Evolutionary conservation across 768 basidiomycete genomes (phyloP).

Genomic region (Boletus reticuloceps): DNA sequence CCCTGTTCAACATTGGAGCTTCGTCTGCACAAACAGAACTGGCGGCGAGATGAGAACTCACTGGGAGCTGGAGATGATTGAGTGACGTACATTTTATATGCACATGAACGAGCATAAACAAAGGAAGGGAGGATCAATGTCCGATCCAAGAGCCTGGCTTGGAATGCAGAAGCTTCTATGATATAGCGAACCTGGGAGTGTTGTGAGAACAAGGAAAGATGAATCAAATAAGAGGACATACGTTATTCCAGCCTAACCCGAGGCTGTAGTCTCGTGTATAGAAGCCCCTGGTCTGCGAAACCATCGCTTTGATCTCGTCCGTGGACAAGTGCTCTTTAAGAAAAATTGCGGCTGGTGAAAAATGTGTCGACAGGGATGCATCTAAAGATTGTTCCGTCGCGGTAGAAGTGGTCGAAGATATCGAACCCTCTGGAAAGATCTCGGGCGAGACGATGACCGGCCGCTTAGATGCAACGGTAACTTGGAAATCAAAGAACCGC

Average conservation of each 20-base stretch:
- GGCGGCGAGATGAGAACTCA: background rate
- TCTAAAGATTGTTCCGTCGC: background rate
- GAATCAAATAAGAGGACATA: slow-evolving; percentile 9
- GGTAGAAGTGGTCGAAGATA: background rate
- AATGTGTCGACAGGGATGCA: background rate
- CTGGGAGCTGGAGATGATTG: background rate
- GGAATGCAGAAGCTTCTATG: slow-evolving; percentile 39
- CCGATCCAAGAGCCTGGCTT: slow-evolving; percentile 39
- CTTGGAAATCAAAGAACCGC: slow-evolving; percentile 10
- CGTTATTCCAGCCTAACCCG: slow-evolving; percentile 48
- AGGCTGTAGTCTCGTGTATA: slow-evolving; percentile 42
- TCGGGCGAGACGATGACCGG: slow-evolving; percentile 3
- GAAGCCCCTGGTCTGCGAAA: slow-evolving; percentile 38
- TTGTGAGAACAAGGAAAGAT: background rate
- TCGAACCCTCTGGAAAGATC: background rate
- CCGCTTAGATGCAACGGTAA: slow-evolving; percentile 1
- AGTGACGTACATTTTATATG: slow-evolving; percentile 34
- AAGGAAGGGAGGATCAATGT: slow-evolving; percentile 41
- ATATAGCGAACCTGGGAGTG: slow-evolving; percentile 40
- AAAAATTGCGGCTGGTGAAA: background rate
- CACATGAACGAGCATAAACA: slow-evolving; percentile 44
- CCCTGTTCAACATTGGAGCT: slow-evolving; percentile 41
- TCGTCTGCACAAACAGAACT: slow-evolving; percentile 38
- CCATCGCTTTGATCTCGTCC: slow-evolving; percentile 34
- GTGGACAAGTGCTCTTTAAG: slow-evolving; percentile 21